Evolutionary conservation across 129 eudicot genomes (phyloP), one percentile per base, ranked within the genome.

Genomic region (Erigeron canadensis): DNA sequence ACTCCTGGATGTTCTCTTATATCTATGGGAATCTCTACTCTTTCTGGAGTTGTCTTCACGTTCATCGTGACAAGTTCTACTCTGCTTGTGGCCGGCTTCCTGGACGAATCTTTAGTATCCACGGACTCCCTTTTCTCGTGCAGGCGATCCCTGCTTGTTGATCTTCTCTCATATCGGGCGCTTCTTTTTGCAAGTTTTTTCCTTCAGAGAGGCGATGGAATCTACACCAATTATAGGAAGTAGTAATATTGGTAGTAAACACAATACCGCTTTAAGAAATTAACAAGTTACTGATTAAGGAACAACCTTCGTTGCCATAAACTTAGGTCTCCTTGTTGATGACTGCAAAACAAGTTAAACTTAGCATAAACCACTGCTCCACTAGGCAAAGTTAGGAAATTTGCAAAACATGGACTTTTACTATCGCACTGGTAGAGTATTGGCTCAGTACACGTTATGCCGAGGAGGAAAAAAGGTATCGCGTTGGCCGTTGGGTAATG

Each of bases 181-280:
- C 70, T 74, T 48, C 17, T 70, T 44, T 66, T 78, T 68, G 21
- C 45, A 43, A 40, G 75, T 72, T 70, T 77, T 69, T 83, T 80
- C 54, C 88, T 78, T 82, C 89, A 63, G 12, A 96, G 98, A 23
- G 96, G 98, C 8, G 96, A 80, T 55, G 98, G 96, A 45, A 86
- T 81, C 96, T 89, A 17, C 67, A 73, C 0, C 12, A 17, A 28
- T 50, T 9, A 69, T 51, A 9, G 13, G 63, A 70, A 5, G 5
- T 37, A 11, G n/a, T n/a, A n/a, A 56, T 17, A 61, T 77, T 41
- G 48, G 56, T 43, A 4, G 42, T 13, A 41, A n/a, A 23, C 4
- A 72, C 47, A 39, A 37, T 21, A 28, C 58, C 38, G 37, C 63
- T 18, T 10, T 70, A 38, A 68, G 37, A 54, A 40, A 65, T 42